A percentile compares a stretch with the other conserved stretches of the same genome.
phyloP scores from a whole-genome alignment of 1,284 basidiomycete species.

The Ustilago bromivora region DNA sequence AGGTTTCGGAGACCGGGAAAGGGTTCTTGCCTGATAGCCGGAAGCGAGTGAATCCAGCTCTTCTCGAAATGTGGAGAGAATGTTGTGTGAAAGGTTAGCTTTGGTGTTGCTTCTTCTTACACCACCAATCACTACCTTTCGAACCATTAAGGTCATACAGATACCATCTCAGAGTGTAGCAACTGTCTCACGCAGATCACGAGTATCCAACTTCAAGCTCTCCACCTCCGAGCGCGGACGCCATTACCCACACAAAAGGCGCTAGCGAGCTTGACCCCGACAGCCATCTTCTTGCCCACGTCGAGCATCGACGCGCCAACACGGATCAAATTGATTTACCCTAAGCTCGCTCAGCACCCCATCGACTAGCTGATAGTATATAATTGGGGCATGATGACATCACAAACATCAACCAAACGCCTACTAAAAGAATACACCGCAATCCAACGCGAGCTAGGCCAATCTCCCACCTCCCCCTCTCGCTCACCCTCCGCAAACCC shows the following conservation, averaged over 20 bases:
- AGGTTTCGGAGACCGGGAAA: slow-evolving; percentile 5
- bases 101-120: not conserved
- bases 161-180: no score
- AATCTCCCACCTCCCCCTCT: slow-evolving; percentile 3
- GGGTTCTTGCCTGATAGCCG: slow-evolving; percentile 7
- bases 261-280: no score
- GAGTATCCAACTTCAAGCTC: no score
- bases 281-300: no score
- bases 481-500: slow-evolving; percentile 38
- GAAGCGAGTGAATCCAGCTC: not conserved
- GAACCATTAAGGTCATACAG: no score
- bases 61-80: slow-evolving; percentile 3
- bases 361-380: no score
- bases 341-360: no score
- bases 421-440: slow-evolving; percentile 58
- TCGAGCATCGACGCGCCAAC: no score
- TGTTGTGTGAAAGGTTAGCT: not conserved
- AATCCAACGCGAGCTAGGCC: slow-evolving; percentile 34
- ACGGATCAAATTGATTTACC: no score
- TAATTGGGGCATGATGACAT: slow-evolving; percentile 19
- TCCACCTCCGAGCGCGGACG: no score
- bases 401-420: slow-evolving; percentile 38
- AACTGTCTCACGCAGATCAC: no score
- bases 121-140: not conserved
- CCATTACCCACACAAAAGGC: no score